Base-by-base conservation (phyloP, 2,329 filamentous ascomycete genomes). In the Penicillium sclerotigenum region DNA sequence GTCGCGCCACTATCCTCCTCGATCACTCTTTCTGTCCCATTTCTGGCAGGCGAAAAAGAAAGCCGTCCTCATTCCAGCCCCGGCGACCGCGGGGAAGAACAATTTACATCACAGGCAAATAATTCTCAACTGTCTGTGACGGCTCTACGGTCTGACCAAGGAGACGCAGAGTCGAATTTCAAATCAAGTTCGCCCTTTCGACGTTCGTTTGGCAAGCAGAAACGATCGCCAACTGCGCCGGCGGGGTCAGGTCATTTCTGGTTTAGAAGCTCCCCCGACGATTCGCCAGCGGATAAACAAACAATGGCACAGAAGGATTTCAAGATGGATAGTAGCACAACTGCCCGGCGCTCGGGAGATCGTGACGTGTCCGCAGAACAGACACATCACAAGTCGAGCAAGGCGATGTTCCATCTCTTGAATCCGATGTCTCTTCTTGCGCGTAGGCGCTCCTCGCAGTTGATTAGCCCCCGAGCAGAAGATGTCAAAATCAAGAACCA, bases 391-490 rank as follows among this genome's bases (percentile, higher is more conserved):
- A 71, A 69, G 49, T 67, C 69, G 5, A 74, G 74, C 29, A 83
- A 81, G 65, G 79, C 80, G 40, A 79, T 79, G 67, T 70, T 82
- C 41, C 82, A 81, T 61, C 72, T 86, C 24, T 71, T 84, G 38
- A 87, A 86, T 62, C 84, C 84, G 10, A 84, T 86, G 79, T 79
- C 81, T 6, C 73, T 87, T 14, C 72, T 86, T 45, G 80, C 82
- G 61, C 77, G 83, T 24, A 77, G 84, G 45, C 77, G 82, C 55
- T 84, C 82, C 16, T 80, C 77, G 11, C 82, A 83, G 59, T 70
- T 78, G 1, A 64, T 79, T 16, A 77, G 77, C 31, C 64, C 72
- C 28, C 77, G 78, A 26, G 71, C 77, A 13, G 81, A 84, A 31
- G 81, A 84, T 42, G 72, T 77, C 18, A 78, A 79, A 7, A 76